phyloP scores from a whole-genome alignment of 768 basidiomycete species.

The Guyanaporus albipodus region DNA sequence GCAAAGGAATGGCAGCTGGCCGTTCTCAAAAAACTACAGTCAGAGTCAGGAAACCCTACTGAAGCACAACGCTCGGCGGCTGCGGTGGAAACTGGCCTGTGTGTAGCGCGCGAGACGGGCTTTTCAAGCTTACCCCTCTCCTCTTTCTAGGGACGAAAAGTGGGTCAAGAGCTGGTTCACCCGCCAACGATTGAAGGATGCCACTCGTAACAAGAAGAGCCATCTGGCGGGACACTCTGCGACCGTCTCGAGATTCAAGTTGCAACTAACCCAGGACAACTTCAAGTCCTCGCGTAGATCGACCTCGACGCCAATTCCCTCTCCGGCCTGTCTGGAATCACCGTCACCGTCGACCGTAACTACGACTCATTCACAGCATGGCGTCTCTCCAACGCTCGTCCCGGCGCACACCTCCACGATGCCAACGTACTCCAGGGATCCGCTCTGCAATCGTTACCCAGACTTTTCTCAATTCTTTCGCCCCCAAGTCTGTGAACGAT shows the following conservation, averaged over 20 bases:
- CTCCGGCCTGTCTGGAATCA: background rate
- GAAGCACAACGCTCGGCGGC: conserved; percentile 18
- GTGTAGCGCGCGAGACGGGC: conserved; percentile 14
- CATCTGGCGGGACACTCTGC: background rate
- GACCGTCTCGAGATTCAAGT: conserved; percentile 12
- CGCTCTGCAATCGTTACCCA: conserved; percentile 30
- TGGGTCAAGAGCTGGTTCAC: conserved; percentile 31
- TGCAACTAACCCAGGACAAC: conserved; percentile 4
- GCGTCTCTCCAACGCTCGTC: background rate
- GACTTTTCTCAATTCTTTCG: conserved; percentile 32
- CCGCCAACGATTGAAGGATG: conserved; percentile 24
- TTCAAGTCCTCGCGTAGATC: background rate
- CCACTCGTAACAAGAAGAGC: conserved; percentile 11
- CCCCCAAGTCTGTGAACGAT: conserved; percentile 13
- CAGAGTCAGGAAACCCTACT: conserved; percentile 22
- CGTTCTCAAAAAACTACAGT: conserved; percentile 25
- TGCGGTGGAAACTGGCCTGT: conserved; percentile 30
- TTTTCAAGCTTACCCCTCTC: conserved; percentile 4
- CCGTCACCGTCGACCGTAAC: background rate
- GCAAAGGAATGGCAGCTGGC: conserved; percentile 30
- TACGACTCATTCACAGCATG: background rate
- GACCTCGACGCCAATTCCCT: conserved; percentile 1
- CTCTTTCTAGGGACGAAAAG: conserved; percentile 21
- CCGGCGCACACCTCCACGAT: background rate
- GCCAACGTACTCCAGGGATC: conserved; percentile 29